phyloP scores from a whole-genome alignment of 2,329 filamentous ascomycete genomes.

The Penicillium paneum region DNA sequence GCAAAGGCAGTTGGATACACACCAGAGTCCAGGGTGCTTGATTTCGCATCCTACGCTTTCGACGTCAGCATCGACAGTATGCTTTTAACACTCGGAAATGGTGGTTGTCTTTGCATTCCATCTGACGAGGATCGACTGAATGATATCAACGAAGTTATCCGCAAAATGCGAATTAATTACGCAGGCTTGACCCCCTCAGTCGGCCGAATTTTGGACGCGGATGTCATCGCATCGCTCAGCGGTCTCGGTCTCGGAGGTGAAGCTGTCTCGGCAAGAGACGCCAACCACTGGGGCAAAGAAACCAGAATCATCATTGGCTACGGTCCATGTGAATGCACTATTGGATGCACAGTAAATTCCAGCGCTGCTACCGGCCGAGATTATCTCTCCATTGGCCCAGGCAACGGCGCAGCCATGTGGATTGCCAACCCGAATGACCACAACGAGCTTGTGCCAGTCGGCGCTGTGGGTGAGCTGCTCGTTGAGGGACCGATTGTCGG shows the following conservation, averaged over 20 bases:
- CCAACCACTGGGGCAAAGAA: conserved; percentile 42
- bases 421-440: conserved; percentile 41
- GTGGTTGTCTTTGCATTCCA: conserved; percentile 60
- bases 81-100: conserved; percentile 54
- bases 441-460: conserved; percentile 40
- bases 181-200: conserved; percentile 60
- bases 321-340: conserved; percentile 44
- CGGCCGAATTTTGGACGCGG: conserved; percentile 46
- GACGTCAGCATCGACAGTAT: conserved; percentile 55
- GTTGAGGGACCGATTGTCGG: conserved; percentile 49
- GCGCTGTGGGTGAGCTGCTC: conserved; percentile 48
- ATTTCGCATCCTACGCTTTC: conserved; percentile 55
- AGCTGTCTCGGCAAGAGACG: conserved; percentile 41
- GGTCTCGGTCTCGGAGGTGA: conserved; percentile 46
- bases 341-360: conserved; percentile 41
- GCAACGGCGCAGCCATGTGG: conserved; percentile 39
- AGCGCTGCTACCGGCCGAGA: conserved; percentile 33
- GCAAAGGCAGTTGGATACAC: conserved; percentile 51
- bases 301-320: conserved; percentile 47
- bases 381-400: conserved; percentile 40
- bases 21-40: conserved; percentile 57
- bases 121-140: conserved; percentile 48
- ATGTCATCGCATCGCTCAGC: conserved; percentile 43
- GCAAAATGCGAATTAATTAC: conserved; percentile 52
- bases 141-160: conserved; percentile 51